Percentiles rank a stretch among this genome's conserved stretches.
Evolutionary conservation across 495 filamentous ascomycete species (phyloP).

Genomic region (Podospora conica): DNA sequence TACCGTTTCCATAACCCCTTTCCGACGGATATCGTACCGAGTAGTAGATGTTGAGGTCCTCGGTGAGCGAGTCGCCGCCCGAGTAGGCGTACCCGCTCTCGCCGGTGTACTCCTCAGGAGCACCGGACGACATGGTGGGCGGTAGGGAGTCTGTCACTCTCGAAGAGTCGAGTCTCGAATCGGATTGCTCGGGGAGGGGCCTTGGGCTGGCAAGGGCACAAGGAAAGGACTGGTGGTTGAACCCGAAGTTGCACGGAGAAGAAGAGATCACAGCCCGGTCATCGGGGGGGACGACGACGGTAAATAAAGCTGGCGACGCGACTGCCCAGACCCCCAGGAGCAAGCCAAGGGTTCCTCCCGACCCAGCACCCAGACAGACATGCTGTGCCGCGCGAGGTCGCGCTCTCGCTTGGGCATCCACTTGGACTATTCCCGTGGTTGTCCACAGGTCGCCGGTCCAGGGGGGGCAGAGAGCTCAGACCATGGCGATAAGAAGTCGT

Average conservation of each 20-base stretch:
- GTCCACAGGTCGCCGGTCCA: background rate
- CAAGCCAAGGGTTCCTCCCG: background rate
- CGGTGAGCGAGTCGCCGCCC: slow-evolving; percentile 67
- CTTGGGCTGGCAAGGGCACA: slow-evolving; percentile 1
- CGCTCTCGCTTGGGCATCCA: background rate
- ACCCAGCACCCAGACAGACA: slow-evolving; percentile 2
- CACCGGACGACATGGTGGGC: slow-evolving; percentile 32
- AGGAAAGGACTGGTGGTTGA: slow-evolving; percentile 12
- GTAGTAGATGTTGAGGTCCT: slow-evolving; percentile 79
- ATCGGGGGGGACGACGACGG: slow-evolving; percentile 18
- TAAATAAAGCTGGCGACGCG: slow-evolving; percentile 19
- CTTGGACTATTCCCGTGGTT: background rate
- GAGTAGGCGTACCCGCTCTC: slow-evolving; percentile 40
- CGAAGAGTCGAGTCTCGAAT: background rate
- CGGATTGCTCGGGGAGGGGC: background rate
- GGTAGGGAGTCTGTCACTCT: background rate
- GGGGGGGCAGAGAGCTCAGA: slow-evolving; percentile 3
- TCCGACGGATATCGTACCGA: slow-evolving; percentile 48
- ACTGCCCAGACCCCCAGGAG: background rate
- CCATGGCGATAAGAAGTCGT: slow-evolving; percentile 14
- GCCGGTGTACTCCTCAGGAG: slow-evolving; percentile 57
- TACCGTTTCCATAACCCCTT: background rate
- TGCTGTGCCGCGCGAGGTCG: slow-evolving; percentile 2
- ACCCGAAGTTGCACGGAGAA: slow-evolving; percentile 14
- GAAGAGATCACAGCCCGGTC: slow-evolving; percentile 1